Base-by-base conservation (phyloP, 495 filamentous ascomycete genomes). In the Penicillium desertorum region DNA sequence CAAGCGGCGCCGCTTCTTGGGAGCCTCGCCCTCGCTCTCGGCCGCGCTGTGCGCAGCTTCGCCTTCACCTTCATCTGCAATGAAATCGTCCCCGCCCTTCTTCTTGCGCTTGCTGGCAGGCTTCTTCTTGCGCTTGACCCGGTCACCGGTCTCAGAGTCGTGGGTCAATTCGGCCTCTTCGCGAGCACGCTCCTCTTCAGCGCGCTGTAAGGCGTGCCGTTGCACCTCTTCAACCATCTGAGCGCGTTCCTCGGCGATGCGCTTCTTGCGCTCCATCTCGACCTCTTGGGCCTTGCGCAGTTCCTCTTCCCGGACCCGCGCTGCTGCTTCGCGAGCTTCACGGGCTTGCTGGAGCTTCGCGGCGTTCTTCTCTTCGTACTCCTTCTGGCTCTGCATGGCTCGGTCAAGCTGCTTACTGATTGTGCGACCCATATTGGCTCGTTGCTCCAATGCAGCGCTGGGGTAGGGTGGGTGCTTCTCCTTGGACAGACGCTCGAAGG, bases 361-460 rank as follows among this genome's bases (percentile, higher is more conserved):
- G 39, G 91, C 90, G 66, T 97, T 97, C 78, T 89, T 90, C 56
- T 92, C 88, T 66, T 98, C 95, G 68, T 96, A 98, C 62, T 95
- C 92, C 47, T 82, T 85, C 71, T 98, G 94, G 56, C 78, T 85
- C 61, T 91, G 86, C 29, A 93, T 80, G 0, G 89, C 86, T 45
- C 91, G 86, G 60, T 92, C 91, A 7, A 98, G 81, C 71, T 98
- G 93, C 60, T 87, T 88, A 58, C 89, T 87, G 71, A 96, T 92
- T 1, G 95, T 98, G 65, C 96, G 83, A 56, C 90, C 92, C 95
- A 98, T 98, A 79, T 90, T 93, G 30, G 94, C 93, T 51, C 95
- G 90, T 71, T 93, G 90, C 66, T 98, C 93, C 53, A 98, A 82
- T 59, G 96, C 90, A 36, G 86, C 80, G 55, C 88, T 86, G 0